Percentiles rank a stretch among this genome's conserved stretches.
Evolutionary conservation across 2,329 filamentous ascomycete species (phyloP).

Genomic region (Allantophomopsis lycopodina): DNA sequence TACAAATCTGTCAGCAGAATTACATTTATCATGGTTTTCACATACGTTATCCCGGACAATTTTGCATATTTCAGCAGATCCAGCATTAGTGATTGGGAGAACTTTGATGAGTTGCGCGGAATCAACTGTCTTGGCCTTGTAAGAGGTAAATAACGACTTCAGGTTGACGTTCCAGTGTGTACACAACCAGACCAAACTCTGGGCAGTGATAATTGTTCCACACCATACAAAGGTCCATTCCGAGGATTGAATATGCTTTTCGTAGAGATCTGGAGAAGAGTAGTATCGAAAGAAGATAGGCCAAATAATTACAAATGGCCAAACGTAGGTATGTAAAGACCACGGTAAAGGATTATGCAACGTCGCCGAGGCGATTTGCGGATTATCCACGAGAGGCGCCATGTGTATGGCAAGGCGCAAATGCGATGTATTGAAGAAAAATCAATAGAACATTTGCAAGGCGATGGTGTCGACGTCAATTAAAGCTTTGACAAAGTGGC

Average conservation of each 20-base stretch:
- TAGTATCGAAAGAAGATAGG: slow-evolving; percentile 84
- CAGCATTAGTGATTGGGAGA: slow-evolving; percentile 79
- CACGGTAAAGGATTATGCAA: slow-evolving; percentile 77
- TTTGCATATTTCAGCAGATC: slow-evolving; percentile 74
- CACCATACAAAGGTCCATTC: slow-evolving; percentile 98
- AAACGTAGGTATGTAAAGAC: slow-evolving; percentile 76
- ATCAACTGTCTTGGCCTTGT: slow-evolving; percentile 51
- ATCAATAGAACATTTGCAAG: no score
- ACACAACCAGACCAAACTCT: slow-evolving; percentile 84
- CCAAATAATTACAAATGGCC: slow-evolving; percentile 88
- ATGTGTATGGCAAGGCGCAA: slow-evolving; percentile 21
- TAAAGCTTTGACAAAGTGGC: no score
- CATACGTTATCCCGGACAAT: slow-evolving; percentile 60
- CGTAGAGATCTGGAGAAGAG: slow-evolving; percentile 69
- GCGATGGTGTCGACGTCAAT: no score
- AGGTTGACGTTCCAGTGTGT: slow-evolving; percentile 96
- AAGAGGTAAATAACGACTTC: slow-evolving; percentile 68
- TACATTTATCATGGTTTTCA: not conserved
- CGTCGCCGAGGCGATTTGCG: slow-evolving; percentile 77
- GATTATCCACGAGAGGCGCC: slow-evolving; percentile 79
- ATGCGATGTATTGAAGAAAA: no score
- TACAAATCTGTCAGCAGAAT: slow-evolving; percentile 19
- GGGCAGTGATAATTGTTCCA: slow-evolving; percentile 73
- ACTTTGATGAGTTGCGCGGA: slow-evolving; percentile 85
- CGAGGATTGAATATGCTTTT: slow-evolving; percentile 79